phyloP scores from a whole-genome alignment of 768 basidiomycete species.

The Mycena venus region DNA sequence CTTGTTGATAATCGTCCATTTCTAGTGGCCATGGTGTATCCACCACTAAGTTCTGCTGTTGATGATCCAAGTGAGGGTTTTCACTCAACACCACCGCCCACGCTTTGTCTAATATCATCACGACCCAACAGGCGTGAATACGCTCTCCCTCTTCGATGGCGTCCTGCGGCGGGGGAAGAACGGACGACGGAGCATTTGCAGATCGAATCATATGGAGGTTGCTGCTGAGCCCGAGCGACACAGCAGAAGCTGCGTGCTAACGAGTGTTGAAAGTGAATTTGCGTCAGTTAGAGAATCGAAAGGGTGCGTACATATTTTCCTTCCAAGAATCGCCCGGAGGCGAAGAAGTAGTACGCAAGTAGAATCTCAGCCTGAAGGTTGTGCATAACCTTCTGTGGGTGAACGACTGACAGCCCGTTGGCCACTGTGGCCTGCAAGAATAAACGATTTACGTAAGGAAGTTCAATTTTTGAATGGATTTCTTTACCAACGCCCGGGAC shows the following conservation, averaged over 20 bases:
- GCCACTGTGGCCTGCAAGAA: too few species aligned
- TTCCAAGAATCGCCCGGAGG: constrained; percentile 62
- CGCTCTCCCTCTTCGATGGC: constrained; percentile 53
- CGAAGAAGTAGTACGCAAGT: constrained; percentile 68
- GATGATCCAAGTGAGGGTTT: constrained; percentile 38
- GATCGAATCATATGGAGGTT: constrained; percentile 53
- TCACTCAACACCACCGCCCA: constrained; percentile 57
- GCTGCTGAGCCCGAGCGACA: constrained; percentile 49
- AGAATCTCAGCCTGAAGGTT: constrained; percentile 68
- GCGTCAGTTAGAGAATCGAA: too few species aligned
- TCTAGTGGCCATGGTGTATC: constrained; percentile 57
- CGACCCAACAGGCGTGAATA: constrained; percentile 52
- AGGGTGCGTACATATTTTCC: constrained; percentile 49
- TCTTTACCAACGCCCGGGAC: constrained; percentile 56
- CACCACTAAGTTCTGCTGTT: constrained; percentile 1
- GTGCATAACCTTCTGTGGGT: constrained; percentile 58
- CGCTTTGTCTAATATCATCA: constrained; percentile 49
- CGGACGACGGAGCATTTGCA: constrained; percentile 44
- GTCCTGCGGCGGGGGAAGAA: constrained; percentile 39
- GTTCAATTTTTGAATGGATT: too few species aligned
- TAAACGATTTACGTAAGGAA: too few species aligned
- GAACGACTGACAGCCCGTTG: constrained; percentile 50
- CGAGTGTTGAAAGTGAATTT: background rate
- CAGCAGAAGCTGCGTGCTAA: constrained; percentile 52
- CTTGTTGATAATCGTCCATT: constrained; percentile 51